Conservation (phyloP, 1,284 basidiomycete genomes). For the Mrakiaceae sp. region DNA sequence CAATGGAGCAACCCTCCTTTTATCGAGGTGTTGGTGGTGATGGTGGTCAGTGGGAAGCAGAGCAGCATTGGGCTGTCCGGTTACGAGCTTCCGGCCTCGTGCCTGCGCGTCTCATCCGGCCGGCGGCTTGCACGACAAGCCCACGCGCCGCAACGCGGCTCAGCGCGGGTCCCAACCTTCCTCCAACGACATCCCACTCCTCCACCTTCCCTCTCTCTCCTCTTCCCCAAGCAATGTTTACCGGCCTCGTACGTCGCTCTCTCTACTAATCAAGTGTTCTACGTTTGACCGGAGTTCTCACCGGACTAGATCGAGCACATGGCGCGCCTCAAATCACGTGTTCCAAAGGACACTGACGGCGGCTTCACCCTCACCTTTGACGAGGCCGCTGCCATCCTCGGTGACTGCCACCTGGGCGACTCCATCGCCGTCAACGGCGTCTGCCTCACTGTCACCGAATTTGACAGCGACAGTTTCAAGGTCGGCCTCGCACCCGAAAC, state of each 20-base stretch:
- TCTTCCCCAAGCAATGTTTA: constrained; percentile 1
- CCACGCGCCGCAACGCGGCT: too few species aligned
- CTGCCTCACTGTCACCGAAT: constrained; percentile 83
- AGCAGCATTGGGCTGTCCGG: too few species aligned
- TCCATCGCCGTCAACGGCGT: constrained; percentile 79
- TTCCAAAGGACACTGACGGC: constrained; percentile 36
- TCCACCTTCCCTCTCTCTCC: too few species aligned
- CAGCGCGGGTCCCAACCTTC: too few species aligned
- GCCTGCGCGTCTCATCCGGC: too few species aligned
- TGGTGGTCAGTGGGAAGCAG: too few species aligned
- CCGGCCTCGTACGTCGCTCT: constrained; percentile 8
- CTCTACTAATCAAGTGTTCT: neutral
- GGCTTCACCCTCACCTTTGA: constrained; percentile 79
- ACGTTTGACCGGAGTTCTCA: neutral
- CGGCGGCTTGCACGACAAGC: too few species aligned
- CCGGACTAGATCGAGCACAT: constrained; percentile 33
- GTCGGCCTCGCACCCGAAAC: constrained; percentile 96
- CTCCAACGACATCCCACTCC: too few species aligned
- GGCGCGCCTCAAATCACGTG: constrained; percentile 28
- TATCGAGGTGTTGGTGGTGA: too few species aligned
- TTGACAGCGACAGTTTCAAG: constrained; percentile 61
- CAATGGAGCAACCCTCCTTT: too few species aligned
- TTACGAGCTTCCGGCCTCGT: too few species aligned
- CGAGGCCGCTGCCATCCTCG: constrained; percentile 60
- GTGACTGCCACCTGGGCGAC: constrained; percentile 88